Evolutionary conservation across 108 stramenopile genomes (phyloP).

Genomic region (Nitzschia sp.): DNA sequence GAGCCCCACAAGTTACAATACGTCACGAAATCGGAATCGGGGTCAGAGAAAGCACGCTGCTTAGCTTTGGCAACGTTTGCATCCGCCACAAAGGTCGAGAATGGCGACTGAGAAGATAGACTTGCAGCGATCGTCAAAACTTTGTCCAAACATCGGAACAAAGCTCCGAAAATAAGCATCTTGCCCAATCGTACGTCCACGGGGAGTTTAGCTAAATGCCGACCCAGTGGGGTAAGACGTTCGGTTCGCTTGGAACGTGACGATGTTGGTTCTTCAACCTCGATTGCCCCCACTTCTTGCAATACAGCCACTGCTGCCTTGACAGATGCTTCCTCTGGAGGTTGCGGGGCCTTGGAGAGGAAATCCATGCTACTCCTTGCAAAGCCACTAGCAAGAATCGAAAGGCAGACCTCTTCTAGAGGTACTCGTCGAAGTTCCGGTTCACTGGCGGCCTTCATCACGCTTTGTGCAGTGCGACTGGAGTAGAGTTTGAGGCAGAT

Average conservation of each 20-base stretch:
- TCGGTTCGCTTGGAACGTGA: slow-evolving; percentile 15
- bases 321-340: slow-evolving; percentile 77
- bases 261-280: background rate
- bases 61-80: slow-evolving; percentile 72
- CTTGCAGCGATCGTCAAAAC: slow-evolving; percentile 81
- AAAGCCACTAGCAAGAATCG: slow-evolving; percentile 62
- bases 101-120: slow-evolving; percentile 80
- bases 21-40: slow-evolving; percentile 87
- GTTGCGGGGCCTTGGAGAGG: slow-evolving; percentile 88
- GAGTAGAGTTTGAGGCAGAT: slow-evolving; percentile 87
- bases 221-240: slow-evolving; percentile 86
- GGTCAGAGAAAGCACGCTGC: slow-evolving; percentile 59
- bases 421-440: slow-evolving; percentile 93
- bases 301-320: slow-evolving; percentile 61
- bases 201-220: slow-evolving; percentile 87
- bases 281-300: slow-evolving; percentile 77
- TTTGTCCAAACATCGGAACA: slow-evolving; percentile 78
- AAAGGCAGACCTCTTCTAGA: slow-evolving; percentile 84
- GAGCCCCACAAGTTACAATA: slow-evolving; percentile 85
- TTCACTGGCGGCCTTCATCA: slow-evolving; percentile 61
- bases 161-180: slow-evolving; percentile 75
- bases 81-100: slow-evolving; percentile 65
- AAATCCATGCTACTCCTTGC: slow-evolving; percentile 65
- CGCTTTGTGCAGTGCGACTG: slow-evolving; percentile 49
- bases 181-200: slow-evolving; percentile 88